Evolutionary conservation across 257 asterid genomes (phyloP).

Genomic region (Jasminum sambac): DNA sequence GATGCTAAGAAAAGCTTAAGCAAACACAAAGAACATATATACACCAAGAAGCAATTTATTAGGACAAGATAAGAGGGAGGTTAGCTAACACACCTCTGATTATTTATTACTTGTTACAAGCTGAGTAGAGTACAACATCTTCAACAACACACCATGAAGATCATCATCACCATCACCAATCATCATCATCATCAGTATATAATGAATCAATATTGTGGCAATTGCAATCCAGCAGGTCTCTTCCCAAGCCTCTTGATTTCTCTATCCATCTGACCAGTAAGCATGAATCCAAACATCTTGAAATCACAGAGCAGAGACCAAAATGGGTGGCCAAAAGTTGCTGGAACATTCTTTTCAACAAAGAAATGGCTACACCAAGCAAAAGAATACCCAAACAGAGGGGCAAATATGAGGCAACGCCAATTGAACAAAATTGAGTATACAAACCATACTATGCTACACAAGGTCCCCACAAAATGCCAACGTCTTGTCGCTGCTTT

Average conservation of each 20-base stretch:
- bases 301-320: conserved; percentile 92
- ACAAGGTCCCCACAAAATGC: conserved; percentile 91
- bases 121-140: too few relatives aligned
- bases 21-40: background rate
- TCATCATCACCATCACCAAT: background rate
- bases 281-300: conserved; percentile 97
- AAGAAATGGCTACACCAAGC: conserved; percentile 98
- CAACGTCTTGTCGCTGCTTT: conserved; percentile 86
- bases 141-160: too few relatives aligned
- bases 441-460: conserved; percentile 70
- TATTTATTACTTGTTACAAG: too few relatives aligned
- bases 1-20: background rate
- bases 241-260: conserved; percentile 99
- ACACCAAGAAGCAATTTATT: background rate
- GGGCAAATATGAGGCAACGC: conserved; percentile 69
- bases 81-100: background rate
- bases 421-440: conserved; percentile 69
- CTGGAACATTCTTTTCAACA: conserved; percentile 89
- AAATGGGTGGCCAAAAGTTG: conserved; percentile 89
- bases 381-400: conserved; percentile 78
- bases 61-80: background rate
- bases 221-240: conserved; percentile 55
- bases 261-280: conserved; percentile 86
- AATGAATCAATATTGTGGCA: conserved; percentile 46
- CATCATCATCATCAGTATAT: background rate